Percentiles rank a stretch among this genome's conserved stretches.
These are phyloP conservation scores for Aspergillus sp. DNA, from an alignment of 2,329 filamentous ascomycete species.

Conservation along the genomic window DNA sequence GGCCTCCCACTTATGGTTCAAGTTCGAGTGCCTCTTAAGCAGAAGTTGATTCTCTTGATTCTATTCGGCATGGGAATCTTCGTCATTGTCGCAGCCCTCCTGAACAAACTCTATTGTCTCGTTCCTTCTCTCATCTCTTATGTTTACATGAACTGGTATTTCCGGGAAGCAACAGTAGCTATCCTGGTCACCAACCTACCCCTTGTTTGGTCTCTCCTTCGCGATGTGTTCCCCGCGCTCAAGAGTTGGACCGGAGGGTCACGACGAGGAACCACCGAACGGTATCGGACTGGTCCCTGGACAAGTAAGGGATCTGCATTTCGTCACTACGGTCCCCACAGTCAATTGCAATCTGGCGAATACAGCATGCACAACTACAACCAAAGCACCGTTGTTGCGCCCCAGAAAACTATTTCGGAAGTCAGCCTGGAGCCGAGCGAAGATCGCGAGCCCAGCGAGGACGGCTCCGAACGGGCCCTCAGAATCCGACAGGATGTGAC, in stretches of 20 bases:
- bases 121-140: constrained; percentile 45
- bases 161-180: constrained; percentile 48
- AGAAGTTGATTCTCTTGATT: constrained; percentile 46
- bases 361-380: constrained; percentile 36
- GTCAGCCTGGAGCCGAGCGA: constrained; percentile 30
- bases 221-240: constrained; percentile 50
- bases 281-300: constrained; percentile 37
- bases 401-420: constrained; percentile 33
- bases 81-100: constrained; percentile 51
- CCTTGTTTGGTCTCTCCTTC: constrained; percentile 54
- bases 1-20: constrained; percentile 46
- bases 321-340: constrained; percentile 32
- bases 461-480: constrained; percentile 39
- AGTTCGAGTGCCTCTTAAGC: constrained; percentile 43
- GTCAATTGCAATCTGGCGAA: constrained; percentile 31
- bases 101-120: constrained; percentile 54
- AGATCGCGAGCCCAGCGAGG: constrained; percentile 37
- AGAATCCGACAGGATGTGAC: constrained; percentile 45
- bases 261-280: constrained; percentile 32
- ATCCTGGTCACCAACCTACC: constrained; percentile 55
- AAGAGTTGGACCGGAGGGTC: constrained; percentile 45
- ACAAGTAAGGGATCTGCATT: constrained; percentile 32
- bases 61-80: constrained; percentile 51
- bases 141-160: constrained; percentile 53
- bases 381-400: constrained; percentile 27